These are phyloP conservation scores for Taxillus chinensis DNA, from an alignment of 164 flowering plant species.

Conservation along the genomic window DNA sequence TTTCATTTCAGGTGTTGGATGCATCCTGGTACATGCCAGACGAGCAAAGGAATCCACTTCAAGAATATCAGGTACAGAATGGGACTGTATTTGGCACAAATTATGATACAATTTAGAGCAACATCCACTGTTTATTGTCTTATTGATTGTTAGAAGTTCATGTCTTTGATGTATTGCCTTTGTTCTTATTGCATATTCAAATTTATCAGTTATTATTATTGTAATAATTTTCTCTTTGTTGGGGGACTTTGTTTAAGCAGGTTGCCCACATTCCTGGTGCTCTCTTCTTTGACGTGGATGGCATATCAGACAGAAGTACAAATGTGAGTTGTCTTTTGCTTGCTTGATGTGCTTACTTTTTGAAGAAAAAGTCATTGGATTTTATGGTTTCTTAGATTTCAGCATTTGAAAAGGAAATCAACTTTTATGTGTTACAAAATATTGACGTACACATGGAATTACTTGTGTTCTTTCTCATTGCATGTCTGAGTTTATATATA, in stretches of 20 bases:
- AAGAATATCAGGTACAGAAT: slow-evolving; percentile 77
- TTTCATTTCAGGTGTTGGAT: slow-evolving; percentile 66
- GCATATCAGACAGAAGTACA: slow-evolving; percentile 70
- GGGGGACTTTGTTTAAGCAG: slow-evolving; percentile 22
- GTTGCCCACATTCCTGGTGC: slow-evolving; percentile 99
- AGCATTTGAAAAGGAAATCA: no score
- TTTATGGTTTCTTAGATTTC: neutral
- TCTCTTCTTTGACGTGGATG: slow-evolving; percentile 94
- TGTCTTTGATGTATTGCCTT: no score
- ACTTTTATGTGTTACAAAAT: no score
- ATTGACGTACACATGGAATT: no score
- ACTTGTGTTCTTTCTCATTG: no score
- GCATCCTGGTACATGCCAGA: slow-evolving; percentile 99
- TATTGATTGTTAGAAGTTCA: no score
- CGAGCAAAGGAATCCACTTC: slow-evolving; percentile 92
- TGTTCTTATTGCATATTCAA: no score
- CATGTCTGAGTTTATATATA: no score
- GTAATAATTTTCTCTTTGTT: neutral
- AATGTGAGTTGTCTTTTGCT: slow-evolving; percentile 46
- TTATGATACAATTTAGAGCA: no score
- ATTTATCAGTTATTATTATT: no score
- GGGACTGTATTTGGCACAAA: neutral
- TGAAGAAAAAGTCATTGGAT: neutral
- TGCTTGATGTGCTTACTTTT: neutral
- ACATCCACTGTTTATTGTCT: no score